Conservation (phyloP, 768 basidiomycete genomes). For the Lyophyllum semitale region DNA sequence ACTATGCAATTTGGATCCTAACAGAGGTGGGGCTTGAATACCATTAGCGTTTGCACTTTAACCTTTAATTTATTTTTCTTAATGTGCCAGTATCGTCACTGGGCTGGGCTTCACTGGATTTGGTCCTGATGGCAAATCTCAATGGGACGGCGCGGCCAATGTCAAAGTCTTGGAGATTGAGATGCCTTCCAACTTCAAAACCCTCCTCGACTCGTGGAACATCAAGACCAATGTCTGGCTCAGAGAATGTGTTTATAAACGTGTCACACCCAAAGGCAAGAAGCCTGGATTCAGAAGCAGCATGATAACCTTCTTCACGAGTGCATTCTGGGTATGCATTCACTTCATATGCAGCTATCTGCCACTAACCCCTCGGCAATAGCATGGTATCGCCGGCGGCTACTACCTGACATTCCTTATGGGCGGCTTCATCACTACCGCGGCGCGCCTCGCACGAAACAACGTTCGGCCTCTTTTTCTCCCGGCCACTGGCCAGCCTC, state of each 20-base stretch:
- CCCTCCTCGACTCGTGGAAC: slow-evolving; percentile 92
- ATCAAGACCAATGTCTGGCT: slow-evolving; percentile 98
- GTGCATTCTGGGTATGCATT: slow-evolving; percentile 90
- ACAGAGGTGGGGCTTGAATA: slow-evolving; percentile 62
- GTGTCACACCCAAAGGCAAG: slow-evolving; percentile 89
- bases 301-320: slow-evolving; percentile 90
- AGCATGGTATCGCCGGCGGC: slow-evolving; percentile 91
- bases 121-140: slow-evolving; percentile 61
- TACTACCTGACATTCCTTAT: slow-evolving; percentile 93
- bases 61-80: background rate
- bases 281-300: slow-evolving; percentile 91
- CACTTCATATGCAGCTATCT: background rate
- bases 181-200: slow-evolving; percentile 86
- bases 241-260: slow-evolving; percentile 95
- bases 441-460: slow-evolving; percentile 72
- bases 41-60: background rate
- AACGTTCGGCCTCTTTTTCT: slow-evolving; percentile 86
- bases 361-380: slow-evolving; percentile 3
- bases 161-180: slow-evolving; percentile 82
- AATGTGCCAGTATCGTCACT: slow-evolving; percentile 93
- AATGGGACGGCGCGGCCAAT: slow-evolving; percentile 91
- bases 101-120: slow-evolving; percentile 93
- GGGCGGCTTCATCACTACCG: slow-evolving; percentile 83
- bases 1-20: slow-evolving; percentile 93
- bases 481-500: slow-evolving; percentile 41